phyloP scores from a whole-genome alignment of 2,329 filamentous ascomycete genomes.

The Thelonectria blattea region DNA sequence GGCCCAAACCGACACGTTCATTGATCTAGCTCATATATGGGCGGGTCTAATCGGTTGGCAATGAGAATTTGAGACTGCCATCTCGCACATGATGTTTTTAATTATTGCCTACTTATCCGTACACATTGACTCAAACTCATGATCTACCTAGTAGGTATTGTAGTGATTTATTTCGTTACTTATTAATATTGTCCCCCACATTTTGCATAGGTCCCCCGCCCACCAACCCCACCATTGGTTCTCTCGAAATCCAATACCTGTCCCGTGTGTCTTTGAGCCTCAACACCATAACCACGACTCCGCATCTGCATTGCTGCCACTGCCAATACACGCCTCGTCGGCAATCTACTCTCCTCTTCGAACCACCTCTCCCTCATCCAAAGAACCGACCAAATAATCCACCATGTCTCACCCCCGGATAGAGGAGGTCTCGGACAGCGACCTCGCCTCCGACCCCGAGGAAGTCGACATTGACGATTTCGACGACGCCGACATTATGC shows the following conservation, averaged over 20 bases:
- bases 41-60: not conserved
- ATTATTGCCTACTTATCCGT: too few relatives aligned
- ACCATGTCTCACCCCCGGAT: slow-evolving; percentile 85
- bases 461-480: slow-evolving; percentile 81
- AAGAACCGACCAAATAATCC: slow-evolving; percentile 12
- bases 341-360: not conserved
- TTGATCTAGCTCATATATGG: not conserved
- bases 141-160: too few relatives aligned
- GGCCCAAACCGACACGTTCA: not conserved
- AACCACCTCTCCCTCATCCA: slow-evolving; percentile 6
- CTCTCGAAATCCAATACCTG: slow-evolving; percentile 19
- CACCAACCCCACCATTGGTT: slow-evolving; percentile 20
- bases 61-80: too few relatives aligned
- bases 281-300: slow-evolving; percentile 11
- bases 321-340: not conserved
- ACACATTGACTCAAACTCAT: too few relatives aligned
- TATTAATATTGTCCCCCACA: slow-evolving; percentile 12
- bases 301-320: not conserved
- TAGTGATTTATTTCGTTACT: too few relatives aligned
- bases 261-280: slow-evolving; percentile 21
- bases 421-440: slow-evolving; percentile 89
- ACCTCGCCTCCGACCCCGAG: slow-evolving; percentile 81
- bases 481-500: slow-evolving; percentile 62
- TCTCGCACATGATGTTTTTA: too few relatives aligned
- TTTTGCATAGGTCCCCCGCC: slow-evolving; percentile 14